Conservation (phyloP, 2,329 filamentous ascomycete species). For the Stachybotrys echinatus region DNA sequence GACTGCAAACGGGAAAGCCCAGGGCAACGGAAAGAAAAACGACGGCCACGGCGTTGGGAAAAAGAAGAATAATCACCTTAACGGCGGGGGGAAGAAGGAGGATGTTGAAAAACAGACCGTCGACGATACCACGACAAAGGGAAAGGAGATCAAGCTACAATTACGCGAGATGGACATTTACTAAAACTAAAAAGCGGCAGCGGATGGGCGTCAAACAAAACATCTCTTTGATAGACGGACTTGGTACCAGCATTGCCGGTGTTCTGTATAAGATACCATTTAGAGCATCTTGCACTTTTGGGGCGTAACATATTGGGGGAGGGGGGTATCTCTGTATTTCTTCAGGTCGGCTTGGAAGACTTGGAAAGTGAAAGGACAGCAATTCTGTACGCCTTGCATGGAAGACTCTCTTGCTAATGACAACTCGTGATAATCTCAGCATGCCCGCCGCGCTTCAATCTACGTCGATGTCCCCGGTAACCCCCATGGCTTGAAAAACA, state of each 20-base stretch:
- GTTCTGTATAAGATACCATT: background rate
- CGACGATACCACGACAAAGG: background rate
- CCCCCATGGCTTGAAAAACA: slow-evolving; percentile 19
- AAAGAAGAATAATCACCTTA: background rate
- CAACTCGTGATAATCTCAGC: background rate
- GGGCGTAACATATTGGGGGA: background rate
- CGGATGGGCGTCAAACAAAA: background rate
- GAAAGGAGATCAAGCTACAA: background rate
- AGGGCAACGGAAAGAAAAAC: background rate
- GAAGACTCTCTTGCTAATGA: background rate
- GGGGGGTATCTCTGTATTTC: background rate
- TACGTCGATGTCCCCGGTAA: no score
- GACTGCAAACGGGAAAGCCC: background rate
- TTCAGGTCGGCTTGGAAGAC: background rate
- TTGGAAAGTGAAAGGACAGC: background rate
- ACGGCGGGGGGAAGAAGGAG: background rate
- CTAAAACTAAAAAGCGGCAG: background rate
- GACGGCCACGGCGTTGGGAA: background rate
- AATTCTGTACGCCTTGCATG: background rate
- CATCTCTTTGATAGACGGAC: background rate
- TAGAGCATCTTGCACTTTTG: background rate
- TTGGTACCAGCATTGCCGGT: background rate
- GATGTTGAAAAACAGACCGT: background rate
- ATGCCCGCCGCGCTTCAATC: background rate
- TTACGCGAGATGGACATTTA: background rate